Evolutionary conservation across 23 red algal genomes (phyloP).

Genomic region (Gracilaria vermiculophylla): DNA sequence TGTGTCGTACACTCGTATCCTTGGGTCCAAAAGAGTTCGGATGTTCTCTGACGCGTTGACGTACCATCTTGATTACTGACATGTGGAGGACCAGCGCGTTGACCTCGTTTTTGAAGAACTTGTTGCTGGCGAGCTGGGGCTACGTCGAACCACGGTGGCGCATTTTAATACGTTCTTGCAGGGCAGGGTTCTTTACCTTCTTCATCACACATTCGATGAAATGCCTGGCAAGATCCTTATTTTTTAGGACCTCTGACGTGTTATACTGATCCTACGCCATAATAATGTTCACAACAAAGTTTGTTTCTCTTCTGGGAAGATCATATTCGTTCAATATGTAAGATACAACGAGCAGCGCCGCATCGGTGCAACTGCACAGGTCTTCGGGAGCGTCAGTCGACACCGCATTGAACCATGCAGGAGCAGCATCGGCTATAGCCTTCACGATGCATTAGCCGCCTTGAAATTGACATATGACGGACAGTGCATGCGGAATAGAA

Average conservation of each 20-base stretch:
- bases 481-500: too few relatives aligned
- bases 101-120: not conserved
- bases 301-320: not conserved
- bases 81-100: not conserved
- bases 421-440: not conserved
- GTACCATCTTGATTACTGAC: not conserved
- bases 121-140: not conserved
- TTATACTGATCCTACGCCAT: conserved; percentile 28
- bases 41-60: not conserved
- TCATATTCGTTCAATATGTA: not conserved
- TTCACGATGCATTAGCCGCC: not conserved
- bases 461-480: conserved; percentile 1
- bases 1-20: too few relatives aligned
- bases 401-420: conserved; percentile 2
- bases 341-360: not conserved
- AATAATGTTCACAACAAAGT: conserved; percentile 28
- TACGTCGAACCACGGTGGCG: not conserved
- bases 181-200: not conserved
- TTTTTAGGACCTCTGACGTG: conserved; percentile 11
- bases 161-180: not conserved
- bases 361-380: not conserved
- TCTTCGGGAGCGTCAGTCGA: not conserved
- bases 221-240: not conserved
- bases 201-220: not conserved
- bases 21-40: too few relatives aligned